A percentile compares a stretch with the other conserved stretches of the same genome.
Evolutionary conservation across 768 basidiomycete species (phyloP).

Genomic region (Tulasnella sp.): DNA sequence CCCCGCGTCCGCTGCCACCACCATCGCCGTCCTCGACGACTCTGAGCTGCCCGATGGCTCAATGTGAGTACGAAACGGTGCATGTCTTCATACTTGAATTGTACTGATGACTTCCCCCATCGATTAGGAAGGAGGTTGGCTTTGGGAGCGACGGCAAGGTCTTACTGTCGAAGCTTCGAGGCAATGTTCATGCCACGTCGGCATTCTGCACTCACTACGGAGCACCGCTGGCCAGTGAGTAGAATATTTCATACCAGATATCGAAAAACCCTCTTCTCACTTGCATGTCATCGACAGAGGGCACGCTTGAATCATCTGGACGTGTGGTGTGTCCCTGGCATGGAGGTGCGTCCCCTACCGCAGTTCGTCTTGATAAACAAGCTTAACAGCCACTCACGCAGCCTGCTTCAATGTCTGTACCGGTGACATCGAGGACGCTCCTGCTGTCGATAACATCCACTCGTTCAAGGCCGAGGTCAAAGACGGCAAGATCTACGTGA

Average conservation of each 20-base stretch:
- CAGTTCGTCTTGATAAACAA: no score
- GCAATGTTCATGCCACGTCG: conserved; percentile 65
- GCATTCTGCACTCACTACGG: conserved; percentile 90
- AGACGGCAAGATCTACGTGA: conserved; percentile 68
- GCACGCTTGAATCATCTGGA: conserved; percentile 66
- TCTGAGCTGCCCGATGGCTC: conserved; percentile 53
- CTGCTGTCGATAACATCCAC: conserved; percentile 69
- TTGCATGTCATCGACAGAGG: conserved; percentile 32
- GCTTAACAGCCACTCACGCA: conserved; percentile 22
- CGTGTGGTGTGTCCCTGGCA: conserved; percentile 75
- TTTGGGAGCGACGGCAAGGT: conserved; percentile 68
- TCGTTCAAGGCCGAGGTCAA: conserved; percentile 57
- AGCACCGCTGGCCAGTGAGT: conserved; percentile 56
- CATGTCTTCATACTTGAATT: neutral
- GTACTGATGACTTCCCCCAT: neutral
- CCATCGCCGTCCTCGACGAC: conserved; percentile 46
- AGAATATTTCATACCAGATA: no score
- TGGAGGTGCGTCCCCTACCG: conserved; percentile 42
- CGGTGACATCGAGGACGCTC: conserved; percentile 81
- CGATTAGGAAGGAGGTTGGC: conserved; percentile 63
- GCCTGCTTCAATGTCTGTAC: conserved; percentile 83
- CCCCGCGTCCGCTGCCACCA: conserved; percentile 27
- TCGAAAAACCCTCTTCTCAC: neutral
- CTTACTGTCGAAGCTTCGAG: conserved; percentile 61
- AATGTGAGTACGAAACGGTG: conserved; percentile 34